Percentiles rank a stretch among this genome's conserved stretches.
phyloP scores from a whole-genome alignment of 2,329 filamentous ascomycete genomes.

The Sporothrix phasma region DNA sequence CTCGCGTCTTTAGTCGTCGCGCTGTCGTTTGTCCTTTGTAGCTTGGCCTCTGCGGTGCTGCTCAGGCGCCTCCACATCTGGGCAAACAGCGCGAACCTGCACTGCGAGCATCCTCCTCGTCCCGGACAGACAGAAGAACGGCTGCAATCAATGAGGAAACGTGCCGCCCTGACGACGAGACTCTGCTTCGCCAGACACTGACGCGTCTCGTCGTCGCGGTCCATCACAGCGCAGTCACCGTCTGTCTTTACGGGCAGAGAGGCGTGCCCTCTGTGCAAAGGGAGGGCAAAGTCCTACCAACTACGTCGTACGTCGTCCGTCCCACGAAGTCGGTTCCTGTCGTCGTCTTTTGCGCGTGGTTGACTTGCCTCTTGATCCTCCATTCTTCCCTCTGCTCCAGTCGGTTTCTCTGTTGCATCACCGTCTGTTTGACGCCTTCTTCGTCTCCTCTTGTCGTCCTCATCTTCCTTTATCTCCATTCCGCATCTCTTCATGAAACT shows the following conservation, averaged over 20 bases:
- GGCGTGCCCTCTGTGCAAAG: background rate
- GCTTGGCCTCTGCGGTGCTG: background rate
- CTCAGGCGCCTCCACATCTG: too few relatives aligned
- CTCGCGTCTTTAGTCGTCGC: background rate
- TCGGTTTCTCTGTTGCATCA: background rate
- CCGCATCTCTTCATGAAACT: too few relatives aligned
- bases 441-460: too few relatives aligned
- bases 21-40: background rate
- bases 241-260: background rate
- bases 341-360: too few relatives aligned
- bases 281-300: background rate
- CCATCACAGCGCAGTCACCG: background rate
- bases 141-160: background rate
- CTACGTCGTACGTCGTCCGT: too few relatives aligned
- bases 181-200: background rate
- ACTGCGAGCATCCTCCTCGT: background rate
- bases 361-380: too few relatives aligned
- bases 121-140: background rate
- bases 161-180: background rate
- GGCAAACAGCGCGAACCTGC: background rate
- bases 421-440: background rate
- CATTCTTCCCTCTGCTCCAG: background rate
- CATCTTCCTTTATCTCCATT: too few relatives aligned
- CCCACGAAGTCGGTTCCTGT: too few relatives aligned
- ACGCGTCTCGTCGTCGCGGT: background rate